Evolutionary conservation across 2,329 filamentous ascomycete species (phyloP).

Genomic region (Fonsecaea erecta): DNA sequence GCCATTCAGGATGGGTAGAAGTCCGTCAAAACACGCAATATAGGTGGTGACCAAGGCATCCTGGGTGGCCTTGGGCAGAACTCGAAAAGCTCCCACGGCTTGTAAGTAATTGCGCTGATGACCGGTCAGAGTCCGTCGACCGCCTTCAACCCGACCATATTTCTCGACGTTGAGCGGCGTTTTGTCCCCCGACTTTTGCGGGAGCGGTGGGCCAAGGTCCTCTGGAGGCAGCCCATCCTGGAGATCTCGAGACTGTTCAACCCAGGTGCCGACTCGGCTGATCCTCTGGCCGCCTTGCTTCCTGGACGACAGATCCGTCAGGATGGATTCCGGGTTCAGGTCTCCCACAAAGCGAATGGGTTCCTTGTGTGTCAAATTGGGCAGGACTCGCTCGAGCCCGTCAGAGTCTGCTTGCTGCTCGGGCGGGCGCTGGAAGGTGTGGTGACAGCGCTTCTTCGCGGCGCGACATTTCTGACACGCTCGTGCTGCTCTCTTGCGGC

Average conservation of each 20-base stretch:
- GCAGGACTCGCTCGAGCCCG: conserved; percentile 33
- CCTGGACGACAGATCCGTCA: conserved; percentile 38
- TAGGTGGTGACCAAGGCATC: conserved; percentile 44
- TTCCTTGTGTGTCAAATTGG: conserved; percentile 37
- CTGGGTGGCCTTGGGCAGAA: conserved; percentile 43
- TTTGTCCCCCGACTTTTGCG: conserved; percentile 32
- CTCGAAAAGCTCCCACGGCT: conserved; percentile 37
- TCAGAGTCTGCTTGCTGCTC: conserved; percentile 37
- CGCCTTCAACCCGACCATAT: conserved; percentile 36
- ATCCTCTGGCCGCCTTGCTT: conserved; percentile 30
- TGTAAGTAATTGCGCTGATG: conserved; percentile 38
- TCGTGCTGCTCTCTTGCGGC: conserved; percentile 37
- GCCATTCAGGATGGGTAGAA: conserved; percentile 46
- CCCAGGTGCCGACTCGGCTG: conserved; percentile 38
- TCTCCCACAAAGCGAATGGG: conserved; percentile 47
- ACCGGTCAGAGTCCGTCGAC: conserved; percentile 36
- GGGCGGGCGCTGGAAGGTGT: conserved; percentile 36
- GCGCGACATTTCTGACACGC: conserved; percentile 36
- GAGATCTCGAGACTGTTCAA: conserved; percentile 32
- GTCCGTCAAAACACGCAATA: conserved; percentile 45
- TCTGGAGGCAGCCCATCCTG: conserved; percentile 27
- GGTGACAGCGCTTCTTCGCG: conserved; percentile 39
- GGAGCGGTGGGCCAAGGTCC: conserved; percentile 20
- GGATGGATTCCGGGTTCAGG: conserved; percentile 48
- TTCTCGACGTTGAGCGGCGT: conserved; percentile 37